phyloP scores from a whole-genome alignment of 1,139 yeast genomes.

The Sugiyamaella sp. region DNA sequence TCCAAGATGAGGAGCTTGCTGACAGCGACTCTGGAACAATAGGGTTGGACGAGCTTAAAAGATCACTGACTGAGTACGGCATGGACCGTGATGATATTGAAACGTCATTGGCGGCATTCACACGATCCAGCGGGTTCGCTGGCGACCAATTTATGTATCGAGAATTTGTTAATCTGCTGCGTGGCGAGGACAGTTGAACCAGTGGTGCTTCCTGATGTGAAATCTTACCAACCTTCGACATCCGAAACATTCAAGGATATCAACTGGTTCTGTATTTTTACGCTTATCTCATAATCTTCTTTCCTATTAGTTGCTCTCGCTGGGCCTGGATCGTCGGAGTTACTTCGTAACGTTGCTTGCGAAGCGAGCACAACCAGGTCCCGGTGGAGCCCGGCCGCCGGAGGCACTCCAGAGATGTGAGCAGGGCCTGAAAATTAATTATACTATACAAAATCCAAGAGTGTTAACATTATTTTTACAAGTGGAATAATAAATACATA shows the following conservation, averaged over 20 bases:
- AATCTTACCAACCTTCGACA: too few relatives aligned
- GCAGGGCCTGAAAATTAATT: too few relatives aligned
- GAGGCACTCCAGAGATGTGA: too few relatives aligned
- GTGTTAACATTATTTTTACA: slow-evolving; percentile 6
- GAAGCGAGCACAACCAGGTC: not conserved
- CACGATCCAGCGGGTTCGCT: slow-evolving; percentile 52
- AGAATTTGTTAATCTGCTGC: slow-evolving; percentile 36
- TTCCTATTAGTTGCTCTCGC: too few relatives aligned
- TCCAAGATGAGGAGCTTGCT: slow-evolving; percentile 48
- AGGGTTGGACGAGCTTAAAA: slow-evolving; percentile 55
- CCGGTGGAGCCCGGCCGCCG: not conserved
- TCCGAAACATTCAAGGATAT: too few relatives aligned
- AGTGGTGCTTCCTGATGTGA: not conserved
- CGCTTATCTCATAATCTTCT: too few relatives aligned
- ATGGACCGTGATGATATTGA: slow-evolving; percentile 57
- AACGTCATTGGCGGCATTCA: slow-evolving; percentile 57
- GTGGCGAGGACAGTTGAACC: slow-evolving; percentile 24
- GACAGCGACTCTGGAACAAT: slow-evolving; percentile 40
- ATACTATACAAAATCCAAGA: slow-evolving; percentile 12
- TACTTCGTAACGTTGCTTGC: too few relatives aligned
- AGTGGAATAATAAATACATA: slow-evolving; percentile 15
- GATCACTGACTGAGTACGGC: slow-evolving; percentile 53
- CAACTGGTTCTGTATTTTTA: too few relatives aligned
- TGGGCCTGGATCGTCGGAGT: too few relatives aligned
- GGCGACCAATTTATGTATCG: slow-evolving; percentile 69